These are phyloP conservation scores for Caryopteris hybrid DNA, from an alignment of 305 asterid genomes.

Conservation along the genomic window DNA sequence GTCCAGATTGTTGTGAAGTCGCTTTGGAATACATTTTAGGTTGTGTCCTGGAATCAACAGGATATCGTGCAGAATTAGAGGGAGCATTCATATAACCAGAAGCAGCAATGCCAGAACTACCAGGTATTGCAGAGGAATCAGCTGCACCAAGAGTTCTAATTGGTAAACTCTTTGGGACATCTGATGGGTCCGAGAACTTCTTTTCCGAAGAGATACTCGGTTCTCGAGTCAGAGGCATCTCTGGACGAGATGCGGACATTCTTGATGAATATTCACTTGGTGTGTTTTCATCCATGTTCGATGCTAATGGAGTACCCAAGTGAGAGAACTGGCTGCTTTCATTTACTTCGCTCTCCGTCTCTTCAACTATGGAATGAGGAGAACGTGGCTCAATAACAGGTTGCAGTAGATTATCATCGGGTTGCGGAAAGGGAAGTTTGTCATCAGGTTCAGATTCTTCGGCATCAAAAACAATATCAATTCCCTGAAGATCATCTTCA, in stretches of 20 bases:
- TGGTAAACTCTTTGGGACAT: conserved; percentile 42
- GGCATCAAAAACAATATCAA: conserved; percentile 84
- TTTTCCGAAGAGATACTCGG: conserved; percentile 79
- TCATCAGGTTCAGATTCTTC: conserved; percentile 91
- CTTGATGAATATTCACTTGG: conserved; percentile 75
- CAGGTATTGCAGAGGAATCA: conserved; percentile 38
- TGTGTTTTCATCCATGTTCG: conserved; percentile 61
- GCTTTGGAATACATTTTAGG: conserved; percentile 45
- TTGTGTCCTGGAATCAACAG: conserved; percentile 57
- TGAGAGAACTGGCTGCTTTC: conserved; percentile 54
- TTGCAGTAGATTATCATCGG: conserved; percentile 65
- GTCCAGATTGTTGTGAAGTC: conserved; percentile 39
- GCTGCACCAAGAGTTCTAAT: conserved; percentile 30
- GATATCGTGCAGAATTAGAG: conserved; percentile 33
- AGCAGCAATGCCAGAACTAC: conserved; percentile 38
- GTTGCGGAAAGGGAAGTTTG: conserved; percentile 80
- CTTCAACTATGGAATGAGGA: conserved; percentile 79
- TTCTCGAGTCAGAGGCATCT: conserved; percentile 60
- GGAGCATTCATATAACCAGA: conserved; percentile 39
- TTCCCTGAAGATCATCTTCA: conserved; percentile 86
- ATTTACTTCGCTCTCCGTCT: conserved; percentile 64
- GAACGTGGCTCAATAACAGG: conserved; percentile 54
- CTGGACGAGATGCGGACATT: conserved; percentile 67
- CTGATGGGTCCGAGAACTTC: conserved; percentile 54
- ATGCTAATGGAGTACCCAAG: conserved; percentile 49